Conservation (phyloP, 2,329 filamentous ascomycete genomes). For the Fusarium sp. region DNA sequence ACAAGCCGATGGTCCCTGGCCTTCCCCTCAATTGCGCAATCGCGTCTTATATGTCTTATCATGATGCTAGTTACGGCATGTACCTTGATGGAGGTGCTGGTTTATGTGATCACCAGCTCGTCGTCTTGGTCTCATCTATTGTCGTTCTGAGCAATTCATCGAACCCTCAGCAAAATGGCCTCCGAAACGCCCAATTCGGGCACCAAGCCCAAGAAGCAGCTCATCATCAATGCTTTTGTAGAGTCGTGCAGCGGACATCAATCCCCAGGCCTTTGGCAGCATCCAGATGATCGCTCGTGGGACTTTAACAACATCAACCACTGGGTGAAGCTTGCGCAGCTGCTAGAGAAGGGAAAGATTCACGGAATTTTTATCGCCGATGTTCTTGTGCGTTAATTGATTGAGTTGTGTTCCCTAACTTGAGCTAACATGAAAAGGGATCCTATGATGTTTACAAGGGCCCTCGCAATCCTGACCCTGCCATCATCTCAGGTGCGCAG, state of each 20-base stretch:
- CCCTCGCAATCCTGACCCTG: constrained; percentile 65
- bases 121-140: too few relatives aligned
- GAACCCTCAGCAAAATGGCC: background rate
- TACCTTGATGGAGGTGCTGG: background rate
- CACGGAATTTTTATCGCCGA: constrained; percentile 79
- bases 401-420: background rate
- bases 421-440: constrained; percentile 52
- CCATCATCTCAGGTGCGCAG: constrained; percentile 75
- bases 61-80: background rate
- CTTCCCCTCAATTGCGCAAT: constrained; percentile 20
- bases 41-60: background rate
- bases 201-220: constrained; percentile 54
- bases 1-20: constrained; percentile 3
- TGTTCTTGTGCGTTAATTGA: constrained; percentile 55
- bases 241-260: constrained; percentile 62
- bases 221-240: constrained; percentile 62
- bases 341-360: constrained; percentile 66
- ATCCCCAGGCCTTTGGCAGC: constrained; percentile 67
- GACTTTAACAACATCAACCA: constrained; percentile 73
- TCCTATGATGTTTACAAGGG: constrained; percentile 81
- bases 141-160: background rate
- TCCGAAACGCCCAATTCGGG: constrained; percentile 11
- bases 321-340: constrained; percentile 68
- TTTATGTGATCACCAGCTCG: too few relatives aligned
- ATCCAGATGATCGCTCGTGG: constrained; percentile 74